These are phyloP conservation scores for Fusarium xyrophilum DNA, from an alignment of 2,329 filamentous ascomycete genomes.

Conservation along the genomic window DNA sequence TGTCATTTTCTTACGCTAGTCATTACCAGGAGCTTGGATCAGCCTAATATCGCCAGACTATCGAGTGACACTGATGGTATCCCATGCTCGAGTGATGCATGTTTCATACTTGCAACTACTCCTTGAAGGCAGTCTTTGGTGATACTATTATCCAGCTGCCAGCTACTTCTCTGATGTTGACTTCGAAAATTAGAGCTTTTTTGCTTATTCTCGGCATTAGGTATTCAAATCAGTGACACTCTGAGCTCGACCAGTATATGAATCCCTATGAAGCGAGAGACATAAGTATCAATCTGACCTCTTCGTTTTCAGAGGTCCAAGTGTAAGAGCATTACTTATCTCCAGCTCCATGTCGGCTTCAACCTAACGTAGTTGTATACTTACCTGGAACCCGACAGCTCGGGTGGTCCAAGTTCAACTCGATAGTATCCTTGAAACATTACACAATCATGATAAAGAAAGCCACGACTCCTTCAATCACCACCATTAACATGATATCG, in stretches of 20 bases:
- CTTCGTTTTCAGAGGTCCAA: neutral
- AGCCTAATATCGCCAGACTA: neutral
- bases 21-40: neutral
- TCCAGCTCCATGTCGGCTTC: neutral
- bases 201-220: neutral
- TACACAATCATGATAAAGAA: neutral
- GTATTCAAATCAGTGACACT: neutral
- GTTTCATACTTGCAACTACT: neutral
- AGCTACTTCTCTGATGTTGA: accelerated
- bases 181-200: accelerated
- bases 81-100: neutral
- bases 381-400: neutral
- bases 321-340: neutral
- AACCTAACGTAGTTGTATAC: neutral
- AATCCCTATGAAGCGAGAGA: neutral
- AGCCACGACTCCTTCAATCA: neutral
- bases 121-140: neutral
- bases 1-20: neutral
- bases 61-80: neutral
- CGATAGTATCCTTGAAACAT: neutral
- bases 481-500: neutral
- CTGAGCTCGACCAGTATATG: accelerated
- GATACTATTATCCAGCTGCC: accelerated
- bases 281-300: neutral
- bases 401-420: neutral